Base-by-base conservation (phyloP, 2,329 filamentous ascomycete species). In the Nothophoma quercina region DNA sequence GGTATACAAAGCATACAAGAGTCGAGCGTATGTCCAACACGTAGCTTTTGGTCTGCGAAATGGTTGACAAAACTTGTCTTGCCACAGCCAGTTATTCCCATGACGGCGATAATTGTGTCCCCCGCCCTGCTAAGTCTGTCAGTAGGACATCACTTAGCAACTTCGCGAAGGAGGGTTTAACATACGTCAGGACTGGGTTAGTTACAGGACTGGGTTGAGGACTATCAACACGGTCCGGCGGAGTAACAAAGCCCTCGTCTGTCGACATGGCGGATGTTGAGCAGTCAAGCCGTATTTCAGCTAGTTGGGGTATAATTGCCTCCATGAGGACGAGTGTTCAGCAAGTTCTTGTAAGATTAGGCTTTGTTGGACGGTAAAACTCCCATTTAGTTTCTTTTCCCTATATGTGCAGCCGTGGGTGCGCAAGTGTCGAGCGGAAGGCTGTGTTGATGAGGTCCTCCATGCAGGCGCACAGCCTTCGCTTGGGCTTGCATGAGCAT, bases 31-130 rank as follows among this genome's bases (percentile, higher is more conserved):
- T 56, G 53, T 8, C 53, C 53, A 16, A 56, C 49, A 10, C 28
- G 16, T 5, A 50, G 29, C 16, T 38, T 13, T n/a, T 50, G 40
- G 32, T 57, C 55, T 8, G 63, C 55, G 13, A 59, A 51, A 5
- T 49, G 34, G 5, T 58, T 59, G 15, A 79, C 73, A 48, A 78
- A 75, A 0, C 69, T 70, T 7, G 64, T 73, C 45, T 79, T 78
- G 1, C 77, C 77, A 0, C 67, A 58, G 0, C 77, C 77, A 0
- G 77, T 79, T 13, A 76, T 63, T 1, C 77, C 77, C 67, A 78
- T 74, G 1, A 79, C 70, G 2, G 74, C 75, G 8, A 43, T 75
- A 6, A 64, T 49, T 15, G 45, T 30, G 7, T 56, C 53, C 6
- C 42, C 34, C 8, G 50, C 45, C 2, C 49, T 54, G 10, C 7